Base-by-base conservation (phyloP, 1,139 yeast species). In the Suhomyces anneliseae region DNA sequence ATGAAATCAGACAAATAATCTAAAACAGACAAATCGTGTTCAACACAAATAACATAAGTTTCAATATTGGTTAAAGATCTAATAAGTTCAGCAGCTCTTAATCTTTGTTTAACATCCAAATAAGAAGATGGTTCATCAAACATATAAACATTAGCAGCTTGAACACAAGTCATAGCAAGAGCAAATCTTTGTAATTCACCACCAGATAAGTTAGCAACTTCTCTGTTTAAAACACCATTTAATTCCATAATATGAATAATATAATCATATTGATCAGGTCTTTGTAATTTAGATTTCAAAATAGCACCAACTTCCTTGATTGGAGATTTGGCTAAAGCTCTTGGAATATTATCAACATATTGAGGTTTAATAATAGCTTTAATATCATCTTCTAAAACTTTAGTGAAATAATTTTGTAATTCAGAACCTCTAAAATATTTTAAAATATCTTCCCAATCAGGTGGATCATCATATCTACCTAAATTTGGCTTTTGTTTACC, bases 131-230 rank as follows among this genome's bases (percentile, higher is more conserved):
- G 99, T 76, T 93, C 99, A 74, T 93, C 99, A 69, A 93, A 93
- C 99, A 93, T 93, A 73, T 93, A 93, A 42, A 93, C 98, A 61
- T 90, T 89, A 48, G 98, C 98, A 34, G 76, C 78, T 72, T 93
- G 98, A 41, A 92, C 92, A 77, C 97, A 90, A 15, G 98, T 88
- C 90, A 93, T 85, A 60, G 95, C 99, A 66, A 93, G 86, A 42
- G 99, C 98, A 67, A 93, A 93, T 76, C 99, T 86, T 76, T 93
- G 99, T 68, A 93, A 80, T 72, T 93, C 99, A 69, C 99, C 99
- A 83, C 99, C 99, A 43, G 97, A 89, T 55, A 93, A 80, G 60
- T 90, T 87, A 44, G 81, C 81, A 44, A 93, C 88, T 55, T 93
- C 97, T 79, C 98, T 88, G 54, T 81, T 77, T 71, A 90, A 67